Conservation (phyloP, 768 basidiomycete genomes). For the Dendrothele bispora region DNA sequence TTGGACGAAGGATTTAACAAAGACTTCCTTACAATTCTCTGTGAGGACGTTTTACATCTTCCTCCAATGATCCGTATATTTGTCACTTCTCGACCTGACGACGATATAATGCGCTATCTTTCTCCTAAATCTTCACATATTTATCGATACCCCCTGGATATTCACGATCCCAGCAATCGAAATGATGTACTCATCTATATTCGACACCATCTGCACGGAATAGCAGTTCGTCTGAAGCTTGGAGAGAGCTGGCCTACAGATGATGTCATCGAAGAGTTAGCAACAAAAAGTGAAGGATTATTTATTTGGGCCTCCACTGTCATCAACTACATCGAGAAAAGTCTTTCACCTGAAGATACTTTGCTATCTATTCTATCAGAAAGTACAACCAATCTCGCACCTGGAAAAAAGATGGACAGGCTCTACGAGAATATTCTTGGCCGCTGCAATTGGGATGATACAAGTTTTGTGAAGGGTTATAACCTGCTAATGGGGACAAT, state of each 20-base stretch:
- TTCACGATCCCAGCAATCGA: constrained; percentile 11
- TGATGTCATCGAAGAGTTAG: constrained; percentile 1
- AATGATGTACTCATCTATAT: constrained; percentile 17
- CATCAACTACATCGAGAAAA: constrained; percentile 10
- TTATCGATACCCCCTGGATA: constrained; percentile 6
- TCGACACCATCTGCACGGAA: constrained; percentile 9
- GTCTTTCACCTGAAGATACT: background rate
- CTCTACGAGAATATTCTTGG: background rate
- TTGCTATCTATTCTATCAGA: background rate
- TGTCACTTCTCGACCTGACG: constrained; percentile 17
- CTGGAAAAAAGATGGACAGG: background rate
- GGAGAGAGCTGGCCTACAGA: background rate
- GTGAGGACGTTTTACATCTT: constrained; percentile 15
- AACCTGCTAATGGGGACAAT: background rate
- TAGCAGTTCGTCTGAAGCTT: constrained; percentile 4
- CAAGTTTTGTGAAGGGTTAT: constrained; percentile 11
- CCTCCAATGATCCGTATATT: constrained; percentile 18
- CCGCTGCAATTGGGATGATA: constrained; percentile 14
- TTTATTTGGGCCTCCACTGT: constrained; percentile 21
- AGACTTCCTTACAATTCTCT: constrained; percentile 15
- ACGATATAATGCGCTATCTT: constrained; percentile 8
- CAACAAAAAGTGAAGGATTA: constrained; percentile 16
- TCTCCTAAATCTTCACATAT: constrained; percentile 9
- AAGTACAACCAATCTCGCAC: background rate
- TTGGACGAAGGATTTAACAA: constrained; percentile 19